Evolutionary conservation across 169 alveolate species (phyloP).

Genomic region (Plasmodium gallinaceum): DNA sequence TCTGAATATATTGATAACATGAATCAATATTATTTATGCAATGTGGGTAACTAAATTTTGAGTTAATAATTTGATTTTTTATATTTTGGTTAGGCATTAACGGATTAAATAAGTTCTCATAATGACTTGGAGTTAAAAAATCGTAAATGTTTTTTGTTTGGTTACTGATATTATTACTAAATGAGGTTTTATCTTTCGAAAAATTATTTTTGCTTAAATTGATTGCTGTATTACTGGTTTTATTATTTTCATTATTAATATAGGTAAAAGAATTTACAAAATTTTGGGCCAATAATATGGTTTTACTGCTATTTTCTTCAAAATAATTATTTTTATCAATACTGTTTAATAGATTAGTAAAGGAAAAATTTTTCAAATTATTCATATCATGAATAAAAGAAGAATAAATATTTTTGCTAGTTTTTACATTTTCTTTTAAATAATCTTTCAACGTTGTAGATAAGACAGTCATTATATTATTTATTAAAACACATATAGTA

Average conservation of each 20-base stretch:
- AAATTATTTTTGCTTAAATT: neutral
- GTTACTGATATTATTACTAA: neutral
- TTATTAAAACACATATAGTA: constrained; percentile 66
- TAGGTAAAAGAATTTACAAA: constrained; percentile 31
- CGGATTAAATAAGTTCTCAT: constrained; percentile 45
- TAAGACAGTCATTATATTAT: constrained; percentile 40
- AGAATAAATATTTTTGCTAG: constrained; percentile 36
- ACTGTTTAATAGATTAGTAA: constrained; percentile 15
- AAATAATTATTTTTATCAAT: constrained; percentile 52
- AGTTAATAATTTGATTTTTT: constrained; percentile 33
- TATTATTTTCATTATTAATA: constrained; percentile 7
- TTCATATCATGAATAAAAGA: constrained; percentile 43
- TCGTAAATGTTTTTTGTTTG: constrained; percentile 28
- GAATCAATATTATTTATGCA: constrained; percentile 71
- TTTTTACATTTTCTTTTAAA: constrained; percentile 54
- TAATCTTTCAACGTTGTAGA: constrained; percentile 37
- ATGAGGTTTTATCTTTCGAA: neutral
- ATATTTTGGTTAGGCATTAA: constrained; percentile 18
- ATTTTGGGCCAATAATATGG: constrained; percentile 49
- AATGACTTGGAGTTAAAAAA: constrained; percentile 16
- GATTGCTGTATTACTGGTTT: neutral
- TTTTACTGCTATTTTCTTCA: constrained; percentile 25
- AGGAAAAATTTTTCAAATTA: constrained; percentile 47
- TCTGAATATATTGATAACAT: constrained; percentile 64
- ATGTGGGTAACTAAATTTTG: constrained; percentile 68